phyloP scores from a whole-genome alignment of 1,284 basidiomycete genomes.

The Neolentinus lepideus region DNA sequence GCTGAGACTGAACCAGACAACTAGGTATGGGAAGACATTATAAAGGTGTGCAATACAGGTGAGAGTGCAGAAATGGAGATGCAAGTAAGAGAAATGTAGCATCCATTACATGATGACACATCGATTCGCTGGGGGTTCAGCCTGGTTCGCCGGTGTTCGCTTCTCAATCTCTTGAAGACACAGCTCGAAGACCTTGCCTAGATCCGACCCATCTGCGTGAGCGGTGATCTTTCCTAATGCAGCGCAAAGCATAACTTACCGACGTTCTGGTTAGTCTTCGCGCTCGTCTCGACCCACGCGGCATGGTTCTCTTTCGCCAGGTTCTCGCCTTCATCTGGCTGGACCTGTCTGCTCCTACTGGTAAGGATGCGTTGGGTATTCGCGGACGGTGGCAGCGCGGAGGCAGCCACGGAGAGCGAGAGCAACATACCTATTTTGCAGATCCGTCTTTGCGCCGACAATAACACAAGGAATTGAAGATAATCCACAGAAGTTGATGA shows the following conservation, averaged over 20 bases:
- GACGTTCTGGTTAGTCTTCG: constrained; percentile 86
- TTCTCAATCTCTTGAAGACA: constrained; percentile 87
- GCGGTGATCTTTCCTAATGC: constrained; percentile 2
- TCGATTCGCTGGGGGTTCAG: constrained; percentile 47
- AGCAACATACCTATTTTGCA: constrained; percentile 58
- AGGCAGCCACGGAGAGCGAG: constrained; percentile 4
- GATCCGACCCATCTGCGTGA: constrained; percentile 8
- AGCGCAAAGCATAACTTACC: constrained; percentile 44
- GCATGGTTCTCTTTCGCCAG: constrained; percentile 71
- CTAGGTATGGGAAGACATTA: not conserved
- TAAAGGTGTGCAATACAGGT: not conserved
- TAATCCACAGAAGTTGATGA: constrained; percentile 89
- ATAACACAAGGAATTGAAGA: constrained; percentile 92
- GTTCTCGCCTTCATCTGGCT: constrained; percentile 65
- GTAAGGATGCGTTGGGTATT: constrained; percentile 17
- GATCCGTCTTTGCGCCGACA: constrained; percentile 92
- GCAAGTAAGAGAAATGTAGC: not conserved
- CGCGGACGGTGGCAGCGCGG: not conserved
- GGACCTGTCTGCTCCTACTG: constrained; percentile 63
- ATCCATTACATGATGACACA: constrained; percentile 64
- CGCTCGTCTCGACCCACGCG: constrained; percentile 85
- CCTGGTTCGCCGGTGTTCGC: constrained; percentile 48
- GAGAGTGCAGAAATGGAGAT: not conserved
- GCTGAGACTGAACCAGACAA: not conserved
- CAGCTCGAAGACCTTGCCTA: constrained; percentile 85